A percentile compares a stretch with the other conserved stretches of the same genome.
Conservation (phyloP, 176 grass and related monocot species). For the Stipa capillata region DNA sequence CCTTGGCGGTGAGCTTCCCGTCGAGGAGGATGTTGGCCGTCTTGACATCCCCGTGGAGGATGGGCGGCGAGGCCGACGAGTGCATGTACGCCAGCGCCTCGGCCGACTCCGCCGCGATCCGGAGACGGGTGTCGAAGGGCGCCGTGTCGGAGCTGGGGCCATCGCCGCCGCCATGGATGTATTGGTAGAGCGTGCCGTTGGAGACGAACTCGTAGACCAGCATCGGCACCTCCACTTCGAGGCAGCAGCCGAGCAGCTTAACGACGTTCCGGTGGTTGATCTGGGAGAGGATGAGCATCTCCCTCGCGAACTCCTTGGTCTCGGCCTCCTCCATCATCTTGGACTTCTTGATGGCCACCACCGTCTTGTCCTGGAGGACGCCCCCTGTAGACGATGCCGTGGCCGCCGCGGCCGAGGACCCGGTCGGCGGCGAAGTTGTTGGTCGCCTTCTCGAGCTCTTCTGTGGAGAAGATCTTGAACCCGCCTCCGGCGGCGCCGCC, state of each 20-base stretch:
- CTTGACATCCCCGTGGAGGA: conserved; percentile 43
- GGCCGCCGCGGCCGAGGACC: conserved; percentile 21
- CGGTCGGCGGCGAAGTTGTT: conserved; percentile 8
- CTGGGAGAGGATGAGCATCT: conserved; percentile 49
- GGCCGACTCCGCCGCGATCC: conserved; percentile 36
- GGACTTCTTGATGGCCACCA: conserved; percentile 34
- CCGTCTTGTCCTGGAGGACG: background rate
- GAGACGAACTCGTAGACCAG: conserved; percentile 42
- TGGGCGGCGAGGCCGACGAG: conserved; percentile 23
- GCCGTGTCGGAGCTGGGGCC: background rate
- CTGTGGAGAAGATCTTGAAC: conserved; percentile 31
- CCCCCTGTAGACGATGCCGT: conserved; percentile 35
- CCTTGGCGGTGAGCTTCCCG: conserved; percentile 24
- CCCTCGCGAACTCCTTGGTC: conserved; percentile 30
- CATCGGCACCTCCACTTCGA: conserved; percentile 47
- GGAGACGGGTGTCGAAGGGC: background rate
- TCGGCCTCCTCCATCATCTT: conserved; percentile 22
- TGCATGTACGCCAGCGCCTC: conserved; percentile 42
- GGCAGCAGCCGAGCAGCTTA: conserved; percentile 48
- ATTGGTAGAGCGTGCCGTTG: conserved; percentile 40
- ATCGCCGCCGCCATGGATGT: conserved; percentile 24
- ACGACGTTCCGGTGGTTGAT: conserved; percentile 50
- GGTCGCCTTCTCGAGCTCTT: conserved; percentile 36
- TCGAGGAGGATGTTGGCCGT: conserved; percentile 42
- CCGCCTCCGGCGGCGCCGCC: background rate